A percentile compares a stretch with the other conserved stretches of the same genome.
Conservation (phyloP, 805 yeast species). For the Tetrapisispora fleetii region DNA sequence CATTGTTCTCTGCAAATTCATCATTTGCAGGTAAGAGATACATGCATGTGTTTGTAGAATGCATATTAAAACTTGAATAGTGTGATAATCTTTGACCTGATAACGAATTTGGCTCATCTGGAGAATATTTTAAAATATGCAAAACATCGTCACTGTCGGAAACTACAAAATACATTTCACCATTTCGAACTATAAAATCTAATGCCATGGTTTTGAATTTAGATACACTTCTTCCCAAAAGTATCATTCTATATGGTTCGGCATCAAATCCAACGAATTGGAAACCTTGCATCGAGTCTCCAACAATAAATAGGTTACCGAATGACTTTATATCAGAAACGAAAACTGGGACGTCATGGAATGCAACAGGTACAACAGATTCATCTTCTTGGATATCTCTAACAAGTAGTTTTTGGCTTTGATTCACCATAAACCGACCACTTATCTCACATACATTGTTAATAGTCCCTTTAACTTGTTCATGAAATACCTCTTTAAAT, state of each 20-base stretch:
- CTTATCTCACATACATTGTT: constrained; percentile 67
- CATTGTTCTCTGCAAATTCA: constrained; percentile 16
- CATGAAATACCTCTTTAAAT: constrained; percentile 61
- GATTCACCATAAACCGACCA: constrained; percentile 75
- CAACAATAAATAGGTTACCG: constrained; percentile 71
- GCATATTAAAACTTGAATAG: constrained; percentile 60
- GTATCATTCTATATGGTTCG: constrained; percentile 82
- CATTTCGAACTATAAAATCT: constrained; percentile 66
- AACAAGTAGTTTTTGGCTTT: constrained; percentile 71
- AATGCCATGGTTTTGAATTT: constrained; percentile 44
- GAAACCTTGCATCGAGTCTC: constrained; percentile 64
- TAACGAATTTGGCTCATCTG: constrained; percentile 76
- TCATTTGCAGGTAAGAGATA: constrained; percentile 32
- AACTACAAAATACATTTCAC: constrained; percentile 53
- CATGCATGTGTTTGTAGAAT: constrained; percentile 50
- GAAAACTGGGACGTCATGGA: constrained; percentile 74
- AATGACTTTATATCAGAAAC: constrained; percentile 72
- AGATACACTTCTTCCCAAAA: constrained; percentile 64
- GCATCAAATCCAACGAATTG: constrained; percentile 87
- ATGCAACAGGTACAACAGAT: constrained; percentile 86
- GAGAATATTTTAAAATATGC: constrained; percentile 77
- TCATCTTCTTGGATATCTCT: constrained; percentile 81
- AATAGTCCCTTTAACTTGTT: constrained; percentile 75
- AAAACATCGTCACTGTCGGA: constrained; percentile 61
- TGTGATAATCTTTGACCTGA: constrained; percentile 70